Conservation (phyloP, 2,329 filamentous ascomycete species). For the Dactylellina haptotyla region DNA sequence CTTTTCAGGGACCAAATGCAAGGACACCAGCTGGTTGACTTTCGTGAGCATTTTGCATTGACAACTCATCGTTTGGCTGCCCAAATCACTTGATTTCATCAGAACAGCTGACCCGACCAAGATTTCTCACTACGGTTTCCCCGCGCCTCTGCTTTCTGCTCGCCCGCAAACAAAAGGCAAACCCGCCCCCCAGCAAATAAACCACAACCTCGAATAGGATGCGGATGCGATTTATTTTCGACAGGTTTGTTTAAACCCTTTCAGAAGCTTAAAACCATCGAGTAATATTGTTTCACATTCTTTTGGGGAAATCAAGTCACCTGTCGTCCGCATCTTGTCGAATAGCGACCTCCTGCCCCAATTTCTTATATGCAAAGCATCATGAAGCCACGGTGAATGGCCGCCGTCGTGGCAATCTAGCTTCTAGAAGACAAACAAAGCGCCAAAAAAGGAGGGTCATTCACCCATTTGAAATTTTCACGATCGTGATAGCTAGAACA, state of each 20-base stretch:
- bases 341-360: conserved; percentile 25
- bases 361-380: conserved; percentile 37
- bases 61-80: conserved; percentile 51
- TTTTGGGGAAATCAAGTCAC: conserved; percentile 21
- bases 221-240: no score
- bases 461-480: background rate
- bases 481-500: no score
- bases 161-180: conserved; percentile 17
- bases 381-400: conserved; percentile 45
- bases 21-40: conserved; percentile 46
- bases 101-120: conserved; percentile 46
- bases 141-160: no score
- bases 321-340: conserved; percentile 15
- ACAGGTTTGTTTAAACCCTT: conserved; percentile 3
- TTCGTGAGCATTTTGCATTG: conserved; percentile 53
- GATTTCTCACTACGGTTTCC: background rate
- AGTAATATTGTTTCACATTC: conserved; percentile 41
- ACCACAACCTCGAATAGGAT: no score
- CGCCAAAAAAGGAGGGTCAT: conserved; percentile 12
- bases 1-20: conserved; percentile 40
- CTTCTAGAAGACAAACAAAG: background rate
- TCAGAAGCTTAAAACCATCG: conserved; percentile 20
- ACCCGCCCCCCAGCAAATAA: conserved; percentile 4
- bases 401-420: conserved; percentile 12
- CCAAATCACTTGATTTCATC: conserved; percentile 52